These are phyloP conservation scores for Penicillium pulvis DNA, from an alignment of 495 filamentous ascomycete genomes.

Conservation along the genomic window DNA sequence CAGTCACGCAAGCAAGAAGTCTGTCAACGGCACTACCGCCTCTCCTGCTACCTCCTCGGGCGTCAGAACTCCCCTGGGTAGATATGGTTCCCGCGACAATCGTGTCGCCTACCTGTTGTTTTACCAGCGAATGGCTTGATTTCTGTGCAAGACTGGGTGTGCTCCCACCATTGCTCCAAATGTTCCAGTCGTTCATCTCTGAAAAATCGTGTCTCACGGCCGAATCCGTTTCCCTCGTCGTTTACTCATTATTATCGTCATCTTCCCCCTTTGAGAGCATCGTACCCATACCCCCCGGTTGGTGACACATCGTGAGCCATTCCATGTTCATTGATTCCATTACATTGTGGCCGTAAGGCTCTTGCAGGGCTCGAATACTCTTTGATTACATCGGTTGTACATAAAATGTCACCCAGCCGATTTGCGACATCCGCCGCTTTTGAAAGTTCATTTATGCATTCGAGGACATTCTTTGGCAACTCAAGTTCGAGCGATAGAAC, in stretches of 20 bases:
- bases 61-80: conserved; percentile 61
- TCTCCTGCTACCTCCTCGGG: conserved; percentile 51
- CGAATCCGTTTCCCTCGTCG: background rate
- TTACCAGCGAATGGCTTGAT: conserved; percentile 73
- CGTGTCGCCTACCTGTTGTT: conserved; percentile 97
- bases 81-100: conserved; percentile 80
- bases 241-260: conserved; percentile 7
- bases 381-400: conserved; percentile 22
- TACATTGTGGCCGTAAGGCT: conserved; percentile 8
- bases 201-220: background rate
- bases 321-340: conserved; percentile 1
- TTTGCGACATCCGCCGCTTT: background rate
- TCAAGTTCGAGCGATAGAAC: background rate
- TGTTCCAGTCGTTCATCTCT: background rate
- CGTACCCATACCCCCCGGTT: conserved; percentile 13
- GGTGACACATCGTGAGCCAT: conserved; percentile 8
- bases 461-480: conserved; percentile 1
- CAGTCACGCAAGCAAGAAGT: conserved; percentile 58
- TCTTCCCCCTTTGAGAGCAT: conserved; percentile 13
- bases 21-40: conserved; percentile 64
- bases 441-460: background rate
- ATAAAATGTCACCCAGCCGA: conserved; percentile 11
- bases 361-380: conserved; percentile 5
- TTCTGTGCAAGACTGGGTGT: background rate
- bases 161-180: background rate